Percentiles rank a stretch among this genome's conserved stretches.
phyloP scores from a whole-genome alignment of 1,284 basidiomycete species.

The Pterulicium gracile region DNA sequence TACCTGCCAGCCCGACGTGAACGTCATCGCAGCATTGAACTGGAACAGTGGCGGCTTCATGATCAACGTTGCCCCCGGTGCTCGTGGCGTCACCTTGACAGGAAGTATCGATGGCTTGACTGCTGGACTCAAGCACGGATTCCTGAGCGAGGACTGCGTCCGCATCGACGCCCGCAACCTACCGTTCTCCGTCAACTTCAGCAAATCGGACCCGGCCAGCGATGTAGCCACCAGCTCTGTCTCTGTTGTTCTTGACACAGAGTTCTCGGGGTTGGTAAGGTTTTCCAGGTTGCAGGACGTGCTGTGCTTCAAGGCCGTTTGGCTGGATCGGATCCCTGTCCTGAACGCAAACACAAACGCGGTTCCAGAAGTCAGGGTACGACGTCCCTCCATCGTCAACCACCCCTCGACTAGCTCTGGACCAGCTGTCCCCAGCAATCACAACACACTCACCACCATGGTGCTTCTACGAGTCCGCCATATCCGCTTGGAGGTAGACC shows the following conservation, averaged over 20 bases:
- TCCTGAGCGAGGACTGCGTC: slow-evolving; percentile 71
- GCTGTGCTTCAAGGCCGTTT: slow-evolving; percentile 83
- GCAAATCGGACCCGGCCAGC: slow-evolving; percentile 31
- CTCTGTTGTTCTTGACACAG: slow-evolving; percentile 65
- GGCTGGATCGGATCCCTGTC: slow-evolving; percentile 76
- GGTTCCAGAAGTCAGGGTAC: slow-evolving; percentile 5
- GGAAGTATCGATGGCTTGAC: slow-evolving; percentile 75
- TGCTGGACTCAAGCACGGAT: slow-evolving; percentile 70
- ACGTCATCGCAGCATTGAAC: slow-evolving; percentile 74
- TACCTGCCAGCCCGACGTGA: slow-evolving; percentile 82
- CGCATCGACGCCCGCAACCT: slow-evolving; percentile 68
- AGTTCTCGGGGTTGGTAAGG: slow-evolving; percentile 61
- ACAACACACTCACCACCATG: slow-evolving; percentile 44
- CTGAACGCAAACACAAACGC: slow-evolving; percentile 34
- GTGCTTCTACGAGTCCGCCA: slow-evolving; percentile 62
- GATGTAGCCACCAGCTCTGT: slow-evolving; percentile 41
- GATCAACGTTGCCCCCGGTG: slow-evolving; percentile 63
- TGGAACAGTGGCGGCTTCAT: slow-evolving; percentile 92
- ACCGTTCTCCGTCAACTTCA: slow-evolving; percentile 58
- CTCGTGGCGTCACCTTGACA: slow-evolving; percentile 59
- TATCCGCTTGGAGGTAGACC: slow-evolving; percentile 63
- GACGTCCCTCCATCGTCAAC: slow-evolving; percentile 17
- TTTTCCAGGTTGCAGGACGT: slow-evolving; percentile 80
- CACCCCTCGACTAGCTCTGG: slow-evolving; percentile 14
- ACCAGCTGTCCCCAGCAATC: slow-evolving; percentile 13